These are phyloP conservation scores for Vinca major DNA, from an alignment of 305 asterid species.

Conservation along the genomic window DNA sequence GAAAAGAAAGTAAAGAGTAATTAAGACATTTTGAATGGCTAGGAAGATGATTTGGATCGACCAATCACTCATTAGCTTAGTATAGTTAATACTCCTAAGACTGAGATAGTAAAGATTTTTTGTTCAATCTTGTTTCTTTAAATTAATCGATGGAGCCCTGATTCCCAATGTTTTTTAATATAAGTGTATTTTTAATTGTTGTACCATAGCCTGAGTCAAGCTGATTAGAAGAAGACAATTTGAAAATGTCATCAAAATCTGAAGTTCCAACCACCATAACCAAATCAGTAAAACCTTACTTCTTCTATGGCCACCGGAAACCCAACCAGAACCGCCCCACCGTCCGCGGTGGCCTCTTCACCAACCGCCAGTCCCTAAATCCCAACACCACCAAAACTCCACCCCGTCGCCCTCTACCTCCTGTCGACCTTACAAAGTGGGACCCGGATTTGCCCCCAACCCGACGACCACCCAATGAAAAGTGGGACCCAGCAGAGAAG, in stretches of 20 bases:
- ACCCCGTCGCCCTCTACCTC: constrained; percentile 15
- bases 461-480: constrained; percentile 14
- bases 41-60: no score
- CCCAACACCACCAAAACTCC: constrained; percentile 27
- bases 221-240: neutral
- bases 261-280: constrained; percentile 25
- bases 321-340: constrained; percentile 80
- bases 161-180: no score
- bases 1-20: no score
- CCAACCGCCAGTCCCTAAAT: constrained; percentile 55
- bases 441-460: constrained; percentile 42
- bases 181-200: no score
- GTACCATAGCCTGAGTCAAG: no score
- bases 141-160: no score
- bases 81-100: no score
- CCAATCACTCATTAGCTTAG: no score
- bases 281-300: constrained; percentile 48
- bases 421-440: constrained; percentile 79
- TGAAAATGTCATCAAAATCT: constrained; percentile 48
- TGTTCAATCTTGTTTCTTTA: no score
- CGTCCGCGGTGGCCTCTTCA: constrained; percentile 79
- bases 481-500: constrained; percentile 51
- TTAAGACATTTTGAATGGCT: no score
- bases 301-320: constrained; percentile 86
- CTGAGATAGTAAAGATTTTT: no score